These are phyloP conservation scores for Salinomyces thailandicus DNA, from an alignment of 2,329 filamentous ascomycete species.

Conservation along the genomic window DNA sequence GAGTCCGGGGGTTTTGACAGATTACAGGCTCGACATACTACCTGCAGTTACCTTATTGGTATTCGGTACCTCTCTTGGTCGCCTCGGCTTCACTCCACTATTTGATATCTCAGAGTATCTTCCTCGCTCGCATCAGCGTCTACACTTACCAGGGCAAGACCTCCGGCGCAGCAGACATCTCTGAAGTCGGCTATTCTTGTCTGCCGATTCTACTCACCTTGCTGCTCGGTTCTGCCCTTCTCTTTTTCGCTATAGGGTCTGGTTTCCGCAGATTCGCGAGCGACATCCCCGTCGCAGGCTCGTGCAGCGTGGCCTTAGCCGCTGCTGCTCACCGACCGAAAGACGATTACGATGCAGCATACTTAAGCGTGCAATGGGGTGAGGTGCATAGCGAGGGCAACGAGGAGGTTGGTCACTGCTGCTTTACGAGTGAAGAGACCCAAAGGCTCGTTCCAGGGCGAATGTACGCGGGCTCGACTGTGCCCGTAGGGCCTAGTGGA, in stretches of 20 bases:
- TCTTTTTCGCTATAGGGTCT: slow-evolving; percentile 4
- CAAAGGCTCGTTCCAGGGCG: slow-evolving; percentile 4
- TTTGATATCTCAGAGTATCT: slow-evolving; percentile 36
- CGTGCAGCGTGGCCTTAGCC: slow-evolving; percentile 13
- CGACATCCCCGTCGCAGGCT: slow-evolving; percentile 12
- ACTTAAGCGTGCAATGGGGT: slow-evolving; percentile 14
- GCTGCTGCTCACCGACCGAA: slow-evolving; percentile 12
- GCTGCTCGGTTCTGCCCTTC: slow-evolving; percentile 4
- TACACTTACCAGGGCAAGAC: slow-evolving; percentile 7
- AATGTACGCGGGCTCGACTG: slow-evolving; percentile 5
- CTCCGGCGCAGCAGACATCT: background rate
- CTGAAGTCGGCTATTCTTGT: slow-evolving; percentile 3
- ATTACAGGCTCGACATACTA: slow-evolving; percentile 29
- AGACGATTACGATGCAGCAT: slow-evolving; percentile 12
- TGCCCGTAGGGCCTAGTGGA: too few relatives aligned
- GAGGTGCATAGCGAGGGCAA: slow-evolving; percentile 3
- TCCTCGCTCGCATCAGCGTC: slow-evolving; percentile 27
- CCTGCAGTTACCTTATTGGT: slow-evolving; percentile 28
- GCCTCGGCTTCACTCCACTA: slow-evolving; percentile 30
- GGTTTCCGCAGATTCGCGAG: slow-evolving; percentile 7
- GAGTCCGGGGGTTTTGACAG: too few relatives aligned
- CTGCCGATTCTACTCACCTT: slow-evolving; percentile 3
- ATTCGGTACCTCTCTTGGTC: slow-evolving; percentile 23
- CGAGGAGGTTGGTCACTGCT: slow-evolving; percentile 11
- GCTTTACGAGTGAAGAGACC: slow-evolving; percentile 12